phyloP scores from a whole-genome alignment of 1,284 basidiomycete genomes.

The Puccinia hordei region DNA sequence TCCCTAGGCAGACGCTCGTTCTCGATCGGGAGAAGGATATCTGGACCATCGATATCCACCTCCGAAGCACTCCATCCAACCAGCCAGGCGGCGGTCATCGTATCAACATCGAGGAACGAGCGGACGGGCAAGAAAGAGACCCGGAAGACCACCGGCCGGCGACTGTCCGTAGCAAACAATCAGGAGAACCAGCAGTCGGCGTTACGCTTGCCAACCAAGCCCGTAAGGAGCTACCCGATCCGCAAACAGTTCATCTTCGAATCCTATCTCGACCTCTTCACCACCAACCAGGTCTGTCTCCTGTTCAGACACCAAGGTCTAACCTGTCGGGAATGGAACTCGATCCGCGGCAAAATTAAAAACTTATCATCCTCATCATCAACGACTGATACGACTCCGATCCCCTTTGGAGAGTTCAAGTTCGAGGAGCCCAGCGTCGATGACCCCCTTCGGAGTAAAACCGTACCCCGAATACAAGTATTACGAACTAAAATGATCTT shows the following conservation, averaged over 20 bases:
- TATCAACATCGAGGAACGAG: neutral
- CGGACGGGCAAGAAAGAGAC: neutral
- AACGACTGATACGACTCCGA: neutral
- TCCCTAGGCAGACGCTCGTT: neutral
- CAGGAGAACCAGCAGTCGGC: neutral
- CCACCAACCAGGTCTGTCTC: conserved; percentile 22
- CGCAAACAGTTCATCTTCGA: conserved; percentile 48
- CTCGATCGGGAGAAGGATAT: neutral
- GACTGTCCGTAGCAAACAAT: too few species aligned
- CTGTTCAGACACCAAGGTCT: conserved; percentile 43
- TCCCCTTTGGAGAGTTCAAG: conserved; percentile 19
- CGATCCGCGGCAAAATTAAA: conserved; percentile 35
- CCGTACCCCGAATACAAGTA: conserved; percentile 24
- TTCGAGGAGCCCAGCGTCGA: neutral
- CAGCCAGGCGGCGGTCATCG: neutral
- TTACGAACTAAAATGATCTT: conserved; percentile 36
- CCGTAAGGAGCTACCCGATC: conserved; percentile 29
- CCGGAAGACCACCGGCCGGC: neutral
- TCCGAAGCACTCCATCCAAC: neutral
- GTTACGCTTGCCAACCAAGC: neutral
- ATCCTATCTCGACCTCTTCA: conserved; percentile 32
- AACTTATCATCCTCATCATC: conserved; percentile 25
- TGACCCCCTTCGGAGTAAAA: neutral
- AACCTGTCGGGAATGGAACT: conserved; percentile 45
- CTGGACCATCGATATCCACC: neutral